These are phyloP conservation scores for Thermomucor indicae-seudaticae DNA, from an alignment of 371 early-diverging fungal species.

Conservation along the genomic window DNA sequence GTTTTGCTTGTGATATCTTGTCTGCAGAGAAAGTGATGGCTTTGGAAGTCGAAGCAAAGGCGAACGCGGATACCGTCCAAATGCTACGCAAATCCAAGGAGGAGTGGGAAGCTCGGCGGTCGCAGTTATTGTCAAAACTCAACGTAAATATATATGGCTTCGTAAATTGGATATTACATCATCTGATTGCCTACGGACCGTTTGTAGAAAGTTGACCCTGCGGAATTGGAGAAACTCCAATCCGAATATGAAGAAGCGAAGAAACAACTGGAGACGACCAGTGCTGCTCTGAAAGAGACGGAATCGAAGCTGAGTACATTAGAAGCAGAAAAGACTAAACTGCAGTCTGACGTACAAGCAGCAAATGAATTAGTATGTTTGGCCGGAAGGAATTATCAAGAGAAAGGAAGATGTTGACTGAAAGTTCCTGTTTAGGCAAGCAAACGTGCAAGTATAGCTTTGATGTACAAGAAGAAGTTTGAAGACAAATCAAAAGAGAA, in stretches of 20 bases:
- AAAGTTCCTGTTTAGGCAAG: not conserved
- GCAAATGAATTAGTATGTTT: not conserved
- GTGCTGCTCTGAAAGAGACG: conserved; percentile 2
- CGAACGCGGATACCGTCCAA: conserved; percentile 5
- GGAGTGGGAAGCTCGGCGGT: conserved; percentile 17
- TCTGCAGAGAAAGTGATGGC: conserved; percentile 7
- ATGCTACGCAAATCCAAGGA: conserved; percentile 7
- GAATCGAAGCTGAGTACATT: conserved; percentile 4
- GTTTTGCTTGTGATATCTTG: not conserved
- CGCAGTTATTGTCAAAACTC: conserved; percentile 14
- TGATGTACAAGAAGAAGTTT: not conserved
- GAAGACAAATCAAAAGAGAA: too few relatives aligned
- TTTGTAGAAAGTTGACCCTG: conserved; percentile 20
- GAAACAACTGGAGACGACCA: conserved; percentile 4
- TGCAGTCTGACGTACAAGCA: not conserved
- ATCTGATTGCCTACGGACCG: not conserved
- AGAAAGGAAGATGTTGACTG: not conserved
- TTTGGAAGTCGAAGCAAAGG: conserved; percentile 8
- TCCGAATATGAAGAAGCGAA: conserved; percentile 8
- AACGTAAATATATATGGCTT: conserved; percentile 10
- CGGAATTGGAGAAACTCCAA: conserved; percentile 15
- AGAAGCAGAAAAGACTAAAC: conserved; percentile 2
- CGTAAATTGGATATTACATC: not conserved
- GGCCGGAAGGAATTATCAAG: not conserved
- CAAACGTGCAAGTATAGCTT: not conserved